Evolutionary conservation across 805 yeast genomes (phyloP).

Genomic region (Metschnikowia gruessii): DNA sequence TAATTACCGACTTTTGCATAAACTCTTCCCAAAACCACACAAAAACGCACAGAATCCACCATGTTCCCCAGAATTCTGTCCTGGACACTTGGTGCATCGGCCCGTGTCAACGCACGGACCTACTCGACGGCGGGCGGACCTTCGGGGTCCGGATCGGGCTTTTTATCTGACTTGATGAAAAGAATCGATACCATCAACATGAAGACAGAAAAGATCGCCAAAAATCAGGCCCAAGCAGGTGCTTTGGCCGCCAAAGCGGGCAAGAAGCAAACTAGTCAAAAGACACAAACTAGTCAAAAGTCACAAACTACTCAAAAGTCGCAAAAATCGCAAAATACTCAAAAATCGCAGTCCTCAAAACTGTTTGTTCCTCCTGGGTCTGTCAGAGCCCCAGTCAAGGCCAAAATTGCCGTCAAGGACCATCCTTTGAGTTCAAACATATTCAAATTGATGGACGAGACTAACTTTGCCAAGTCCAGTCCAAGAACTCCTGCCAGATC

Average conservation of each 20-base stretch:
- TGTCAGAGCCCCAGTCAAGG: not conserved
- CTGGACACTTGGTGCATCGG: not conserved
- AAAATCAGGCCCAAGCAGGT: too few species aligned
- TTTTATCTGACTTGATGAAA: constrained; percentile 36
- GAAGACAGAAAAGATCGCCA: constrained; percentile 12
- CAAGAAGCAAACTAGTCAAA: too few species aligned
- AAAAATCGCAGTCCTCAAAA: not conserved
- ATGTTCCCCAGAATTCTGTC: constrained; percentile 16
- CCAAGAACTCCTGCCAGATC: too few species aligned
- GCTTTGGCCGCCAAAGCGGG: too few species aligned
- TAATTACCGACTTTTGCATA: too few species aligned
- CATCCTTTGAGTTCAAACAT: constrained; percentile 21
- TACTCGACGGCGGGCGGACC: constrained; percentile 14
- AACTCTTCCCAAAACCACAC: not conserved
- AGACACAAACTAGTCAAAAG: not conserved
- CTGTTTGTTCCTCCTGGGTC: not conserved
- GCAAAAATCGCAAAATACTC: not conserved
- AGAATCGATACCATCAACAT: constrained; percentile 35
- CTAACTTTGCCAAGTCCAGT: constrained; percentile 1
- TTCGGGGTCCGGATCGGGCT: constrained; percentile 10
- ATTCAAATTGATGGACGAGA: constrained; percentile 14
- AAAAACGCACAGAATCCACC: not conserved
- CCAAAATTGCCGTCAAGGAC: constrained; percentile 16
- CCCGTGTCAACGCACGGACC: not conserved
- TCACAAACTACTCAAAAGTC: not conserved